Conservation (phyloP, 1,284 basidiomycete species). For the Ceratobasidium sp. region DNA sequence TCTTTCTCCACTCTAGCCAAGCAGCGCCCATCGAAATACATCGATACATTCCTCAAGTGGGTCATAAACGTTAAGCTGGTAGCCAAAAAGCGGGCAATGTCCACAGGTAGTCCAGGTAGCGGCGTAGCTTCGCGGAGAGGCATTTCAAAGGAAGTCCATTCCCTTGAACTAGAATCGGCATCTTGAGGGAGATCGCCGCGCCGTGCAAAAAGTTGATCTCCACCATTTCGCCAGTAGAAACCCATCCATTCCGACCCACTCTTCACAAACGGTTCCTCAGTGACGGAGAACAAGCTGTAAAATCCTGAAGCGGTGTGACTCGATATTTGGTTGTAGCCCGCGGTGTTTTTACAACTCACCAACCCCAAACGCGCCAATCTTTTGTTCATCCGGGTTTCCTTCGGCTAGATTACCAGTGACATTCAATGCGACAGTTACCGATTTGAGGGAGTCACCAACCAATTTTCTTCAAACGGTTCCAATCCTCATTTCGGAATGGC, state of each 20-base stretch:
- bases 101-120: constrained; percentile 84
- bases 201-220: constrained; percentile 84
- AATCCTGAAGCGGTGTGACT: constrained; percentile 66
- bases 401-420: constrained; percentile 46
- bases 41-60: constrained; percentile 79
- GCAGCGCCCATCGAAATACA: constrained; percentile 84
- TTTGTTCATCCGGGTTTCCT: constrained; percentile 51
- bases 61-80: constrained; percentile 97
- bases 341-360: constrained; percentile 62
- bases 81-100: constrained; percentile 90
- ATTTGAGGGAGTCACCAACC: constrained; percentile 62
- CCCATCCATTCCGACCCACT: constrained; percentile 95
- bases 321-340: not conserved
- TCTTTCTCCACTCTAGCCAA: constrained; percentile 83
- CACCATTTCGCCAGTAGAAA: constrained; percentile 96
- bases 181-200: constrained; percentile 72
- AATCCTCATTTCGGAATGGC: constrained; percentile 85
- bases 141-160: constrained; percentile 95
- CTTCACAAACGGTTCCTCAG: constrained; percentile 94
- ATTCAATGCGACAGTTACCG: constrained; percentile 41
- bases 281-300: constrained; percentile 85
- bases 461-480: constrained; percentile 90
- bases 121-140: constrained; percentile 85
- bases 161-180: constrained; percentile 53
- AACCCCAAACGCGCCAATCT: constrained; percentile 82